A percentile compares a stretch with the other conserved stretches of the same genome.
Evolutionary conservation across 768 basidiomycete species (phyloP).

Genomic region (Mycena floridula): DNA sequence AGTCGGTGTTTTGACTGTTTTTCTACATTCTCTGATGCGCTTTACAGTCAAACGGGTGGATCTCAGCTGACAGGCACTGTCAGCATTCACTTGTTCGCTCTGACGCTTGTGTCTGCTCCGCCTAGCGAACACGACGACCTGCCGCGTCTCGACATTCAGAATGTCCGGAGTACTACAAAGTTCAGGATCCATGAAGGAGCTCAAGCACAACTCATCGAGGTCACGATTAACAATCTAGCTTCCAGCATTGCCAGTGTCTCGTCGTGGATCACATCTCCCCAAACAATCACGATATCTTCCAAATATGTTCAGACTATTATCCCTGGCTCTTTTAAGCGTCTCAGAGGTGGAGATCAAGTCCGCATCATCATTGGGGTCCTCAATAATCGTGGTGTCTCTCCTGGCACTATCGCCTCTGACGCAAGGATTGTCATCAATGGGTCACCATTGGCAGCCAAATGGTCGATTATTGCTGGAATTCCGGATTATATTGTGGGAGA

Average conservation of each 20-base stretch:
- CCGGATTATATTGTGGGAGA: conserved; percentile 6
- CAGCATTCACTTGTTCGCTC: conserved; percentile 6
- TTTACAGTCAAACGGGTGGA: neutral
- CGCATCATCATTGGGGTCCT: conserved; percentile 24
- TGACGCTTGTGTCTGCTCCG: conserved; percentile 4
- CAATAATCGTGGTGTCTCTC: conserved; percentile 3
- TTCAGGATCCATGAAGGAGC: conserved; percentile 2
- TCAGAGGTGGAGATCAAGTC: conserved; percentile 33
- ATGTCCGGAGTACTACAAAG: conserved; percentile 7
- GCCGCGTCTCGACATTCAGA: conserved; percentile 2
- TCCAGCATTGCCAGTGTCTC: neutral
- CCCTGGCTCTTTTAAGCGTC: conserved; percentile 28
- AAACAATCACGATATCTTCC: neutral
- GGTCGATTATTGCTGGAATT: conserved; percentile 4
- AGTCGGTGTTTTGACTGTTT: conserved; percentile 1
- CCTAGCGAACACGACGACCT: no score
- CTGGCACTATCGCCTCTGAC: conserved; percentile 3
- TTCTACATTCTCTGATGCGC: neutral
- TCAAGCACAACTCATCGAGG: conserved; percentile 3
- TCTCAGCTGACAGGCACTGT: conserved; percentile 5
- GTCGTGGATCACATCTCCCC: conserved; percentile 5
- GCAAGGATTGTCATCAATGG: conserved; percentile 1
- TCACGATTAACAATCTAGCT: conserved; percentile 7
- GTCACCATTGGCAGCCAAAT: neutral
- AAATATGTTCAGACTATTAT: conserved; percentile 23